Conservation (phyloP, 192 early-diverging fungal species). For the Coemansia sp. region DNA sequence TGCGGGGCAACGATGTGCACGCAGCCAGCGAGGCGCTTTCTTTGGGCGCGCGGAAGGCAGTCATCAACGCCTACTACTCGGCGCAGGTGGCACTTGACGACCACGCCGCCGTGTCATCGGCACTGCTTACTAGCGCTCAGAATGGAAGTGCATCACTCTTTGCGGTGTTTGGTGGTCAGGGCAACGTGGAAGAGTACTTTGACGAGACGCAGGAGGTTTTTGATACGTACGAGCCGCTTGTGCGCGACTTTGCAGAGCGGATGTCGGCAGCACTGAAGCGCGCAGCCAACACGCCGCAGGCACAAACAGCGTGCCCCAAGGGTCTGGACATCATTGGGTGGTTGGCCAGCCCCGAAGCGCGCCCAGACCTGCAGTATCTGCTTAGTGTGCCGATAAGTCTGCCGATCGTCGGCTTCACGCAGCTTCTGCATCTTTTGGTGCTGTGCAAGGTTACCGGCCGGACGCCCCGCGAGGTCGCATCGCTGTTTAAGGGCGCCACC, state of each 20-base stretch:
- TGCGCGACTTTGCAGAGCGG: slow-evolving; percentile 73
- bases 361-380: slow-evolving; percentile 78
- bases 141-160: slow-evolving; percentile 65
- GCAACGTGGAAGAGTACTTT: slow-evolving; percentile 94
- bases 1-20: slow-evolving; percentile 84
- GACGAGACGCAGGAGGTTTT: slow-evolving; percentile 82
- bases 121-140: slow-evolving; percentile 69
- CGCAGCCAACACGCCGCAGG: slow-evolving; percentile 62
- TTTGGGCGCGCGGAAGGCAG: slow-evolving; percentile 58
- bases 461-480: slow-evolving; percentile 61
- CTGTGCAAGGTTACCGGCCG: slow-evolving; percentile 69
- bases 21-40: slow-evolving; percentile 64
- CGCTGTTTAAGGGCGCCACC: slow-evolving; percentile 70
- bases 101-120: slow-evolving; percentile 46
- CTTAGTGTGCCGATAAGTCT: slow-evolving; percentile 79
- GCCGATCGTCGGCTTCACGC: slow-evolving; percentile 89
- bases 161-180: slow-evolving; percentile 96
- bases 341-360: slow-evolving; percentile 74
- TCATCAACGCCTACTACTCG: slow-evolving; percentile 78
- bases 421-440: slow-evolving; percentile 87
- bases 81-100: slow-evolving; percentile 67
- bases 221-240: slow-evolving; percentile 77
- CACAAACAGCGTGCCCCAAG: slow-evolving; percentile 70
- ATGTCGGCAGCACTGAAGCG: slow-evolving; percentile 71
- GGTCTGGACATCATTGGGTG: slow-evolving; percentile 84